These are phyloP conservation scores for Euphrasia confusa DNA, from an alignment of 257 asterid genomes.

Conservation along the genomic window DNA sequence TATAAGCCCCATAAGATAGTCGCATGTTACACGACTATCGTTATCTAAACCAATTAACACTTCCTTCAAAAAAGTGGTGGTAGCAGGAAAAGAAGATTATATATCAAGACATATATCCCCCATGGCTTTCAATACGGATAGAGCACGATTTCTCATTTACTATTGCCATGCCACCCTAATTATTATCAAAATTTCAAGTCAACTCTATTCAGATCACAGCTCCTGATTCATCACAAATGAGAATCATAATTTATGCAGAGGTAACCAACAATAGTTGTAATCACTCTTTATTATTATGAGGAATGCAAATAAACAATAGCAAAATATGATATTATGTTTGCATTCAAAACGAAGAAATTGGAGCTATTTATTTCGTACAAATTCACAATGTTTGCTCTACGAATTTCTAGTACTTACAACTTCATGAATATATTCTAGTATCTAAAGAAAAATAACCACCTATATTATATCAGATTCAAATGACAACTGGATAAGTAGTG, in stretches of 20 bases:
- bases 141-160: not conserved
- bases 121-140: conserved; percentile 1
- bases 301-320: conserved; percentile 4
- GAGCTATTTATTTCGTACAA: not conserved
- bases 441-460: not conserved
- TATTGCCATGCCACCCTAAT: not conserved
- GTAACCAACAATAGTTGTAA: not conserved
- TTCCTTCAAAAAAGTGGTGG: not conserved
- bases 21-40: conserved; percentile 18
- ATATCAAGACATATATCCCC: conserved; percentile 2
- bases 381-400: not conserved
- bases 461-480: not conserved
- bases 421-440: not conserved
- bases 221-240: not conserved
- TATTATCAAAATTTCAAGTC: conserved; percentile 7
- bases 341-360: not conserved
- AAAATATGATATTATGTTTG: not conserved
- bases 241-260: not conserved
- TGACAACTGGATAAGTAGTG: conserved; percentile 6
- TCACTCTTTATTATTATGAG: not conserved
- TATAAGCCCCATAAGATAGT: conserved; percentile 9
- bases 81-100: not conserved
- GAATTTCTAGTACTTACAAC: too few relatives aligned
- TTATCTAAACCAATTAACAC: conserved; percentile 4
- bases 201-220: conserved; percentile 1